phyloP scores from a whole-genome alignment of 2,329 filamentous ascomycete genomes.

The Cladosporium sp. region DNA sequence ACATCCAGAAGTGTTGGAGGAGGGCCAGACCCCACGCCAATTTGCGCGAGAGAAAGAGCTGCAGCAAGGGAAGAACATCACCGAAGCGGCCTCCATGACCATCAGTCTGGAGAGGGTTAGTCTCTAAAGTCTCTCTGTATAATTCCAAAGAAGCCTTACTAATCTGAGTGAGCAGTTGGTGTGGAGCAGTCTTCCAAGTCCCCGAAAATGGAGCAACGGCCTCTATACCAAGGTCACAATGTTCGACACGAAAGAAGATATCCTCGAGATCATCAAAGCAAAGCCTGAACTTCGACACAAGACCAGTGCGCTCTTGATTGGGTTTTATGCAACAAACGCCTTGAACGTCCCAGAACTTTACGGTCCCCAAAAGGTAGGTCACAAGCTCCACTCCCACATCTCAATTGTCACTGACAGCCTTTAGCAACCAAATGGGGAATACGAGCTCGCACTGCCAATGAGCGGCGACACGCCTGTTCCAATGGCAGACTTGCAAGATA shows the following conservation, averaged over 20 bases:
- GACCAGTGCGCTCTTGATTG: conserved; percentile 2
- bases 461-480: neutral
- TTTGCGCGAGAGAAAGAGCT: conserved; percentile 42
- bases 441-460: conserved; percentile 7
- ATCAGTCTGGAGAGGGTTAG: too few relatives aligned
- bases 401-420: neutral
- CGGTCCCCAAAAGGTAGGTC: conserved; percentile 2
- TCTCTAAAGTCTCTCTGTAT: too few relatives aligned
- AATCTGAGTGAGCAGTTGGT: conserved; percentile 26
- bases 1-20: neutral
- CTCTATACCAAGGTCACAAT: conserved; percentile 24
- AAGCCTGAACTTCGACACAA: conserved; percentile 7
- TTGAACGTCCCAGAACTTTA: conserved; percentile 1
- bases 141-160: too few relatives aligned
- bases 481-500: conserved; percentile 1
- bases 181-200: conserved; percentile 22
- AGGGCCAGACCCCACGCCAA: conserved; percentile 2
- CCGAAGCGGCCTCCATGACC: conserved; percentile 11
- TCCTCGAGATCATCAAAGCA: conserved; percentile 24
- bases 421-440: neutral
- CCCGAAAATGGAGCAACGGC: conserved; percentile 25
- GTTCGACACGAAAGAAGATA: conserved; percentile 29
- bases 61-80: conserved; percentile 18
- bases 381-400: neutral
- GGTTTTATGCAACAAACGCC: conserved; percentile 8